phyloP scores from a whole-genome alignment of 1,284 basidiomycete species.

The Neotropicomus parvogracilis region DNA sequence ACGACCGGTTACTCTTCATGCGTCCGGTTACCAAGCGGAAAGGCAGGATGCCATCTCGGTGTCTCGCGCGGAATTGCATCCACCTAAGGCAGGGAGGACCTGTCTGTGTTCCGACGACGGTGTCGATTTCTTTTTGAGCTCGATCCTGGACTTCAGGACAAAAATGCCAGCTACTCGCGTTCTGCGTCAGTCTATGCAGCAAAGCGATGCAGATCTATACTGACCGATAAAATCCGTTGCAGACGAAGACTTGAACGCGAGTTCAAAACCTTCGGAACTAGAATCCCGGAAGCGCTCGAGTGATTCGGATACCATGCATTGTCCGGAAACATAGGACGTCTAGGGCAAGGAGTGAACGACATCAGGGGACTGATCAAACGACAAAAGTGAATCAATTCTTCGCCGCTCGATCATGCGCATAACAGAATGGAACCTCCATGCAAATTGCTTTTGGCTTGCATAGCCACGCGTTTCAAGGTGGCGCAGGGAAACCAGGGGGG shows the following conservation, averaged over 20 bases:
- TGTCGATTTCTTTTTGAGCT: slow-evolving; percentile 43
- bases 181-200: slow-evolving; percentile 4
- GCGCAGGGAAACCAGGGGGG: slow-evolving; percentile 32
- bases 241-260: slow-evolving; percentile 30
- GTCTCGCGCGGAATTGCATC: slow-evolving; percentile 41
- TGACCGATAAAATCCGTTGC: slow-evolving; percentile 34
- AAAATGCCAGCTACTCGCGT: slow-evolving; percentile 26
- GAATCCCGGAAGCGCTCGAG: slow-evolving; percentile 21
- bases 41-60: slow-evolving; percentile 35
- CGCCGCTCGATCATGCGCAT: slow-evolving; percentile 31
- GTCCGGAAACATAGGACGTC: slow-evolving; percentile 21
- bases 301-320: slow-evolving; percentile 34
- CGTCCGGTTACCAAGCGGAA: slow-evolving; percentile 27
- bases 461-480: slow-evolving; percentile 29
- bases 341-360: slow-evolving; percentile 1
- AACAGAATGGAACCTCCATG: slow-evolving; percentile 28
- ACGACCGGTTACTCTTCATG: background rate
- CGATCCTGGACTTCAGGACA: slow-evolving; percentile 38
- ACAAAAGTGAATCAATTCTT: background rate
- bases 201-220: slow-evolving; percentile 2
- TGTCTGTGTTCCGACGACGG: slow-evolving; percentile 39
- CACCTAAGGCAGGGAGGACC: slow-evolving; percentile 38
- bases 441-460: slow-evolving; percentile 30
- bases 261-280: slow-evolving; percentile 22
- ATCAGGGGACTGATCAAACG: background rate